These are phyloP conservation scores for Gentiana straminea DNA, from an alignment of 257 asterid species.

Conservation along the genomic window DNA sequence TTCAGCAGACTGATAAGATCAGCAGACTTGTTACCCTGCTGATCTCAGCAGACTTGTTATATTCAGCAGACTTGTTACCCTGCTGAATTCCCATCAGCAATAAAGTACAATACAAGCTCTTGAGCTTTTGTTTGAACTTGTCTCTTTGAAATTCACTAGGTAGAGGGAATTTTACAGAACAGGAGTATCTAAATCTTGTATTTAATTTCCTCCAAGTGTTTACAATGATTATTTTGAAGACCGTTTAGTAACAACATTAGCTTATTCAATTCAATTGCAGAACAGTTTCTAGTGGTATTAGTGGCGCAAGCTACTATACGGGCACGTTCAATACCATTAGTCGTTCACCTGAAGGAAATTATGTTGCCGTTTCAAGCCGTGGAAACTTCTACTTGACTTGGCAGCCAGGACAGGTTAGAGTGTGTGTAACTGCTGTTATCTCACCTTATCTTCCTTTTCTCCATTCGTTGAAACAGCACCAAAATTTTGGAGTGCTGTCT, in stretches of 20 bases:
- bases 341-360: conserved; percentile 93
- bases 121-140: too few species aligned
- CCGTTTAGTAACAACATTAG: conserved; percentile 12
- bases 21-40: too few species aligned
- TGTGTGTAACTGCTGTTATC: not conserved
- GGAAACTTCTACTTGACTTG: conserved; percentile 97
- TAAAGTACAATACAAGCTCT: too few species aligned
- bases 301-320: conserved; percentile 98
- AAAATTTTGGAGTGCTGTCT: not conserved
- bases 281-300: conserved; percentile 98
- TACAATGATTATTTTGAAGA: conserved; percentile 1
- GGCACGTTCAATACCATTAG: conserved; percentile 87
- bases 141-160: too few species aligned
- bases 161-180: too few species aligned
- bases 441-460: not conserved
- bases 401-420: conserved; percentile 96
- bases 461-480: not conserved
- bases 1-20: too few species aligned
- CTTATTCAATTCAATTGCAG: conserved; percentile 53
- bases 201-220: too few species aligned
- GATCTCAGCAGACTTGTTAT: too few species aligned
- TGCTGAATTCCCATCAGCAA: too few species aligned
- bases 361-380: conserved; percentile 98
- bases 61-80: too few species aligned
- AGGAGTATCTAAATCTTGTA: not conserved